Conservation (phyloP, 768 basidiomycete species). For the Lactarius deliciosus region DNA sequence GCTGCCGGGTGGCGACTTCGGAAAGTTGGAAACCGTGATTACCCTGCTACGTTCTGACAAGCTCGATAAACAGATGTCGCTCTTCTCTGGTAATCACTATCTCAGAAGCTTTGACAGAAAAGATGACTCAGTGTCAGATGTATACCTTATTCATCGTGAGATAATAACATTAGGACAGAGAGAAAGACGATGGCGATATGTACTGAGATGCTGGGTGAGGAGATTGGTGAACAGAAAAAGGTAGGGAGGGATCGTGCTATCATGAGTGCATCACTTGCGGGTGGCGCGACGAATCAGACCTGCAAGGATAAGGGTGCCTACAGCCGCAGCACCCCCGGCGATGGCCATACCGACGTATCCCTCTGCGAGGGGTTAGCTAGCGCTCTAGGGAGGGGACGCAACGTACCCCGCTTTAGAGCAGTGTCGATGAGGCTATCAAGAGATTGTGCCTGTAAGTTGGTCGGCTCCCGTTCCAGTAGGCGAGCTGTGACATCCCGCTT, state of each 20-base stretch:
- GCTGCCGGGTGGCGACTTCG: neutral
- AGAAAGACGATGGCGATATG: constrained; percentile 10
- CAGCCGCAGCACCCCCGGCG: constrained; percentile 84
- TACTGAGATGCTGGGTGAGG: constrained; percentile 15
- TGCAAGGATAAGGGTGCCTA: constrained; percentile 74
- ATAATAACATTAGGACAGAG: constrained; percentile 16
- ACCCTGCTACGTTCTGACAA: neutral
- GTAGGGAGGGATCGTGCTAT: neutral
- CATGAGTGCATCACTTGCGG: constrained; percentile 40
- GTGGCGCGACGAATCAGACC: constrained; percentile 81
- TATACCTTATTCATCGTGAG: constrained; percentile 8
- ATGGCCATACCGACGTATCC: constrained; percentile 99
- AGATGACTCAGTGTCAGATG: neutral
- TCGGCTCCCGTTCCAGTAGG: constrained; percentile 87
- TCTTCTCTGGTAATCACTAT: neutral
- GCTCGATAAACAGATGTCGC: neutral
- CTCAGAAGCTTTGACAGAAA: neutral
- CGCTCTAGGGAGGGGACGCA: neutral
- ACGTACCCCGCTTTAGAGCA: constrained; percentile 75
- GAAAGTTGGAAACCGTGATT: too few species aligned
- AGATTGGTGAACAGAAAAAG: neutral
- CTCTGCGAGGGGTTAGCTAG: constrained; percentile 49
- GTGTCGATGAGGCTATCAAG: constrained; percentile 82
- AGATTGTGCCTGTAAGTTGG: constrained; percentile 90
- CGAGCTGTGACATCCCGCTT: constrained; percentile 51